Conservation (phyloP, 1,139 yeast genomes). For the Oligophagozyma castellii region DNA sequence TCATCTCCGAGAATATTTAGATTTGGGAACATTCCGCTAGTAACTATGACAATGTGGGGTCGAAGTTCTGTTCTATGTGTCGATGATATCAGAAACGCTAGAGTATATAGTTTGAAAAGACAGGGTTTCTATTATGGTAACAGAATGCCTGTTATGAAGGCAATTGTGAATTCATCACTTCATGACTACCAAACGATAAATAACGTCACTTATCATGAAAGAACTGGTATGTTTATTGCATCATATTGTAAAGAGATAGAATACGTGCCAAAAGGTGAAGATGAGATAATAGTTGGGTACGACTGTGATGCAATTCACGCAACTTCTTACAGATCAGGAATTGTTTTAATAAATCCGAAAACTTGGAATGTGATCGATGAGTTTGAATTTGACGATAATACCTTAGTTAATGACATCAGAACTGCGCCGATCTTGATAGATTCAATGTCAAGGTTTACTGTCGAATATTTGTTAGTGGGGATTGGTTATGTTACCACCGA, state of each 20-base stretch:
- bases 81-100: slow-evolving; percentile 57
- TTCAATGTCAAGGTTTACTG: slow-evolving; percentile 41
- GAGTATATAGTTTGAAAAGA: slow-evolving; percentile 38
- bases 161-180: slow-evolving; percentile 21
- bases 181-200: slow-evolving; percentile 52
- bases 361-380: slow-evolving; percentile 71
- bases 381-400: slow-evolving; percentile 51
- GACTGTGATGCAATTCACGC: slow-evolving; percentile 40
- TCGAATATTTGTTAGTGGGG: slow-evolving; percentile 68
- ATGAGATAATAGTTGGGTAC: slow-evolving; percentile 48
- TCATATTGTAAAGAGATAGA: slow-evolving; percentile 50
- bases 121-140: slow-evolving; percentile 41
- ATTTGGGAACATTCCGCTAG: slow-evolving; percentile 50
- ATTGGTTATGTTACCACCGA: slow-evolving; percentile 69
- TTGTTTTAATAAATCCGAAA: slow-evolving; percentile 57
- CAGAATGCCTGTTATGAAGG: slow-evolving; percentile 45
- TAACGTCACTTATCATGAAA: slow-evolving; percentile 59
- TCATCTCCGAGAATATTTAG: slow-evolving; percentile 56
- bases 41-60: slow-evolving; percentile 35
- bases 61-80: slow-evolving; percentile 41
- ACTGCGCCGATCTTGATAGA: slow-evolving; percentile 26
- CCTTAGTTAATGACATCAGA: slow-evolving; percentile 34
- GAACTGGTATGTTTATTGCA: slow-evolving; percentile 48
- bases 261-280: slow-evolving; percentile 64
- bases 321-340: slow-evolving; percentile 39